These are phyloP conservation scores for Fusarium siculi DNA, from an alignment of 2,329 filamentous ascomycete genomes.

Conservation along the genomic window DNA sequence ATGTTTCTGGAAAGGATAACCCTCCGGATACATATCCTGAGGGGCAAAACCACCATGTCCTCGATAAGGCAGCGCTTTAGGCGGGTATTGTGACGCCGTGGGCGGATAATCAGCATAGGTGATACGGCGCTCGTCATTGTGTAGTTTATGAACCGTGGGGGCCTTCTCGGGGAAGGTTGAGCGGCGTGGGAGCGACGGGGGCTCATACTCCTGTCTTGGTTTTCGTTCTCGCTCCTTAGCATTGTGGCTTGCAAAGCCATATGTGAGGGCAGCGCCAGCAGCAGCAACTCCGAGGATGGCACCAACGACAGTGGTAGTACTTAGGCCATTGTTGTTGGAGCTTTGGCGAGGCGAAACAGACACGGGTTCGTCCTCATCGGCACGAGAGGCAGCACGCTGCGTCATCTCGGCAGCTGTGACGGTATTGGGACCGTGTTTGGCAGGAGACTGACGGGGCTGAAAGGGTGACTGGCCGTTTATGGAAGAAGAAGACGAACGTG, in stretches of 20 bases:
- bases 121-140: conserved; percentile 32
- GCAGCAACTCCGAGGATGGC: conserved; percentile 83
- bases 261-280: conserved; percentile 72
- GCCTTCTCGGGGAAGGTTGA: conserved; percentile 59
- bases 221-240: conserved; percentile 56
- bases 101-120: conserved; percentile 35
- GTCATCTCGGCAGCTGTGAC: conserved; percentile 39
- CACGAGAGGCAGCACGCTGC: conserved; percentile 34
- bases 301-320: conserved; percentile 74
- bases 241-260: conserved; percentile 71
- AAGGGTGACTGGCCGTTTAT: conserved; percentile 36
- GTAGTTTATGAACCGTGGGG: conserved; percentile 41
- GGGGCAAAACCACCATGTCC: conserved; percentile 34
- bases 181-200: conserved; percentile 54
- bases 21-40: conserved; percentile 38
- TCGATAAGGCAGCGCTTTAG: conserved; percentile 37
- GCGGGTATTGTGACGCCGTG: conserved; percentile 29
- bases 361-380: conserved; percentile 32
- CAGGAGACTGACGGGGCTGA: conserved; percentile 31
- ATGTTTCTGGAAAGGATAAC: conserved; percentile 35
- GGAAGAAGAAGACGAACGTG: conserved; percentile 37
- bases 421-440: conserved; percentile 36
- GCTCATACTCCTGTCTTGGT: conserved; percentile 55
- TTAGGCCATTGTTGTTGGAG: conserved; percentile 56
- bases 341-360: conserved; percentile 49